Conservation (phyloP, 306 rosid species). For the apple (Malus domestica) region DNA sequence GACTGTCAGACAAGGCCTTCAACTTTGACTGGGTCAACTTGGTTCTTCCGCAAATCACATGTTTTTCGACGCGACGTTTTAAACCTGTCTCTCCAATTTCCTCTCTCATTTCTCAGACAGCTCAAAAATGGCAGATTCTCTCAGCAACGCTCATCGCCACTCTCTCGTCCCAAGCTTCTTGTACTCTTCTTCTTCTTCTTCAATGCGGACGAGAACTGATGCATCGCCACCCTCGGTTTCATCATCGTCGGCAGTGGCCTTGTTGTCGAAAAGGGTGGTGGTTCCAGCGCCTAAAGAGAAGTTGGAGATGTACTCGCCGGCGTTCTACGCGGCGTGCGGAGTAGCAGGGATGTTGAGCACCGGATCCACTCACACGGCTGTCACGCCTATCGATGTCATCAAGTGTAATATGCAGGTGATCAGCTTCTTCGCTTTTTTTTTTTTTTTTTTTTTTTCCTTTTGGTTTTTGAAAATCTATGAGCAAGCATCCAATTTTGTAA, state of each 20-base stretch:
- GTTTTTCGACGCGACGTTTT: neutral
- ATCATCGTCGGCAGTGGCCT: neutral
- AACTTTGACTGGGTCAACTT: neutral
- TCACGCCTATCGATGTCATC: conserved; percentile 75
- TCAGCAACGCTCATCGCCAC: conserved; percentile 1
- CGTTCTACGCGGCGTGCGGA: conserved; percentile 49
- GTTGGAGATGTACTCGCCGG: conserved; percentile 51
- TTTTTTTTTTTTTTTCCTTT: neutral
- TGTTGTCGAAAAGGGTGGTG: conserved; percentile 6
- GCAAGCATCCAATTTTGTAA: neutral
- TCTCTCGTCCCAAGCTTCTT: conserved; percentile 56
- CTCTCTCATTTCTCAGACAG: neutral
- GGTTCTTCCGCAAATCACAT: neutral
- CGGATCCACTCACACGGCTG: conserved; percentile 61
- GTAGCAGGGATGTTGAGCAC: conserved; percentile 48
- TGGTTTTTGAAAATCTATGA: neutral
- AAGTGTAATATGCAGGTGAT: conserved; percentile 90
- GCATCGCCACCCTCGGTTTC: conserved; percentile 6
- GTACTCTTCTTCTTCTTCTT: conserved; percentile 29
- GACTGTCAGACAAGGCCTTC: neutral
- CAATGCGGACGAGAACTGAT: neutral
- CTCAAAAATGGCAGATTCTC: neutral
- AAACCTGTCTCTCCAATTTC: neutral
- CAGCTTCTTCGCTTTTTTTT: neutral
- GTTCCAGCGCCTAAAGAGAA: conserved; percentile 49